phyloP scores from a whole-genome alignment of 2,329 filamentous ascomycete species.

The Aspergillus calidoustus region DNA sequence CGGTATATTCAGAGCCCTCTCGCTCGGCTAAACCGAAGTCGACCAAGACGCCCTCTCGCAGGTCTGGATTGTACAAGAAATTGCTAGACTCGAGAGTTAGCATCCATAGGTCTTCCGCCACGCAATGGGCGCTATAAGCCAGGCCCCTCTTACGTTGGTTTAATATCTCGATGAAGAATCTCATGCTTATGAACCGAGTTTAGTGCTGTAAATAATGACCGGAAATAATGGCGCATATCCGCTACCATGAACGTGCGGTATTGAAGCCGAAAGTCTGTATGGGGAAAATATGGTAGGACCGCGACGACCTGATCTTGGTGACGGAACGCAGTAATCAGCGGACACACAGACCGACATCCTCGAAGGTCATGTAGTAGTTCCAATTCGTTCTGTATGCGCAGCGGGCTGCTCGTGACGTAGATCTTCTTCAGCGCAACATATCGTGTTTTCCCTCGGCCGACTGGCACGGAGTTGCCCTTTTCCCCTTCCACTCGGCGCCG shows the following conservation, averaged over 20 bases:
- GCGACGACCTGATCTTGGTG: constrained; percentile 93
- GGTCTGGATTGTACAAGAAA: constrained; percentile 84
- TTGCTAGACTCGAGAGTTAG: constrained; percentile 56
- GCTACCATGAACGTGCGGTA: constrained; percentile 85
- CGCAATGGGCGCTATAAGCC: background rate
- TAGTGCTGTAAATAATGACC: constrained; percentile 83
- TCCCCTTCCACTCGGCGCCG: constrained; percentile 51
- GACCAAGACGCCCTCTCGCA: constrained; percentile 85
- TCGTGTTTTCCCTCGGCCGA: constrained; percentile 60
- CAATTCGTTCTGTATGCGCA: constrained; percentile 93
- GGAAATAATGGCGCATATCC: constrained; percentile 89
- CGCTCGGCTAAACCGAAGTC: constrained; percentile 96
- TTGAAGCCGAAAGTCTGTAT: constrained; percentile 89
- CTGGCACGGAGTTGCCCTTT: constrained; percentile 35
- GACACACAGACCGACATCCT: constrained; percentile 83
- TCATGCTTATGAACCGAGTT: constrained; percentile 78
- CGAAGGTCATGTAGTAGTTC: constrained; percentile 88
- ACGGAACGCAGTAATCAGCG: constrained; percentile 95
- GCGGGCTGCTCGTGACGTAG: constrained; percentile 94
- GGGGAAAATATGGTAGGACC: constrained; percentile 91
- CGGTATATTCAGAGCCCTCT: constrained; percentile 56
- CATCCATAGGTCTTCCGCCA: background rate
- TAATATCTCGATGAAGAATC: constrained; percentile 94
- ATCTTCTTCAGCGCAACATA: constrained; percentile 99
- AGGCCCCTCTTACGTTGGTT: constrained; percentile 68